Conservation (phyloP, 1,284 basidiomycete species). For the Leucoagaricus sp. region DNA sequence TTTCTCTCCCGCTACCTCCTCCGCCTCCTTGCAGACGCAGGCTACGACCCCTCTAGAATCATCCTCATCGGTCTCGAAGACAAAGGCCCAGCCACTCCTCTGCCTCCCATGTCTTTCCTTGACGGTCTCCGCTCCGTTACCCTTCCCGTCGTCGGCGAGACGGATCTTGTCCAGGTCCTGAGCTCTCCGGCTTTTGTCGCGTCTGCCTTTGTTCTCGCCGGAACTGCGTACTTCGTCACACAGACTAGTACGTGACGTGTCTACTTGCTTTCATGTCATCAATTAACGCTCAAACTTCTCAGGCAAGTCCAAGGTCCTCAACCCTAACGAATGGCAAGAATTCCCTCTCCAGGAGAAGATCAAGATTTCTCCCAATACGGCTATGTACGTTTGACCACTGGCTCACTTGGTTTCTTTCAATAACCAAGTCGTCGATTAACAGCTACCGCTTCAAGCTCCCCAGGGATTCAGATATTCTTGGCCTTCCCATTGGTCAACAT, state of each 20-base stretch:
- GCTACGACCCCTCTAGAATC: slow-evolving; percentile 57
- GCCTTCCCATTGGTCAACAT: slow-evolving; percentile 96
- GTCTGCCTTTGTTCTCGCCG: slow-evolving; percentile 37
- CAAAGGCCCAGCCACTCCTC: slow-evolving; percentile 17
- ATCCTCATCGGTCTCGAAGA: slow-evolving; percentile 59
- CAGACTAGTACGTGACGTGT: slow-evolving; percentile 30
- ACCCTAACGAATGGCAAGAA: slow-evolving; percentile 77
- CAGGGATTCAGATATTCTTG: slow-evolving; percentile 72
- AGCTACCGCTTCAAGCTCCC: slow-evolving; percentile 94
- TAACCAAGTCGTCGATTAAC: slow-evolving; percentile 14
- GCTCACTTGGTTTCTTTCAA: slow-evolving; percentile 13
- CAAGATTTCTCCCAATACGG: slow-evolving; percentile 92
- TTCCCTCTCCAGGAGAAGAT: slow-evolving; percentile 85
- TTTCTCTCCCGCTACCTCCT: slow-evolving; percentile 42
- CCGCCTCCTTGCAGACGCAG: slow-evolving; percentile 48
- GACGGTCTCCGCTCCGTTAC: slow-evolving; percentile 17
- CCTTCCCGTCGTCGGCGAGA: slow-evolving; percentile 12
- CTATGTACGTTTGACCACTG: slow-evolving; percentile 59
- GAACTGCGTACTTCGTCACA: slow-evolving; percentile 35
- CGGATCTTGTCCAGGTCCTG: slow-evolving; percentile 45
- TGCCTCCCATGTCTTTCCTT: slow-evolving; percentile 24
- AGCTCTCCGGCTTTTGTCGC: slow-evolving; percentile 41
- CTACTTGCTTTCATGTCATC: slow-evolving; percentile 10
- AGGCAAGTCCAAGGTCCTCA: slow-evolving; percentile 69
- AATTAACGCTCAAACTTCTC: slow-evolving; percentile 12